A percentile compares a stretch with the other conserved stretches of the same genome.
Evolutionary conservation across 306 rosid species (phyloP).

Genomic region (Abrus pulchellus): DNA sequence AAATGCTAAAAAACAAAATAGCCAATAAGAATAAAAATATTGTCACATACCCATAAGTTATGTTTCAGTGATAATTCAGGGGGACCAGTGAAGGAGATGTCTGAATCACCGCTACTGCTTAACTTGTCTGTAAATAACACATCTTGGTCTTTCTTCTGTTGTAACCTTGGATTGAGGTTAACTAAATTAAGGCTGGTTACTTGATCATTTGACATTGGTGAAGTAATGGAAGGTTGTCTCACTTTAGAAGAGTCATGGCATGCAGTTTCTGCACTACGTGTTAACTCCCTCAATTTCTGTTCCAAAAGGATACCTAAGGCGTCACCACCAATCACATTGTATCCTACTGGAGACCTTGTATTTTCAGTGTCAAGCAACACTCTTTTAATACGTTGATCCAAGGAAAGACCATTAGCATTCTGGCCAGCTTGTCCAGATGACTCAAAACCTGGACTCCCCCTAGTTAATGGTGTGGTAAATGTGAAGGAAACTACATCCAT

Average conservation of each 20-base stretch:
- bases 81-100: conserved; percentile 58
- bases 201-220: conserved; percentile 51
- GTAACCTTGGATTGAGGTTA: conserved; percentile 48
- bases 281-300: conserved; percentile 83
- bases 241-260: conserved; percentile 54
- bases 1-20: neutral
- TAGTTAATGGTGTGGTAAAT: conserved; percentile 88
- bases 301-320: conserved; percentile 89
- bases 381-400: conserved; percentile 71
- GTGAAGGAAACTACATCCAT: conserved; percentile 96
- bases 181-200: conserved; percentile 49
- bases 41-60: conserved; percentile 69
- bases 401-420: conserved; percentile 51
- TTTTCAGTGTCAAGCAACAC: conserved; percentile 62
- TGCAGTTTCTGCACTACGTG: conserved; percentile 63
- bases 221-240: conserved; percentile 56
- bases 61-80: conserved; percentile 60
- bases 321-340: conserved; percentile 81
- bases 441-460: conserved; percentile 65
- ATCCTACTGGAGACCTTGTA: conserved; percentile 73
- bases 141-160: conserved; percentile 58
- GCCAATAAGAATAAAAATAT: conserved; percentile 5
- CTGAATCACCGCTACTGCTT: conserved; percentile 53
- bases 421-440: conserved; percentile 56
- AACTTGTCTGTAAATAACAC: conserved; percentile 46